These are phyloP conservation scores for Trichomonas tenax DNA, from an alignment of 208 protist genomes.

Conservation along the genomic window DNA sequence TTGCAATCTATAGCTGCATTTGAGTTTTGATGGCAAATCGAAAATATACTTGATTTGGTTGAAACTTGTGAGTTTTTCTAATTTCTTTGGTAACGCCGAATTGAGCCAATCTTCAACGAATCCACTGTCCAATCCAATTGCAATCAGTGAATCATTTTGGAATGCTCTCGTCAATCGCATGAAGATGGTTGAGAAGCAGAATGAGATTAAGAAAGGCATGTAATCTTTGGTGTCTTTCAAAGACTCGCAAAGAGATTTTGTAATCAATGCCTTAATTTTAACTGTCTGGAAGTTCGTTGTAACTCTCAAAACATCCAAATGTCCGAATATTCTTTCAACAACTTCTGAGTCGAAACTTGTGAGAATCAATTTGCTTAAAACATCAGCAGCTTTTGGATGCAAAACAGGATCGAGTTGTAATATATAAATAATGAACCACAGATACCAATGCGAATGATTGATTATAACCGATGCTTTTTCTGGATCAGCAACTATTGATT, in stretches of 20 bases:
- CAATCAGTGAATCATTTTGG: neutral
- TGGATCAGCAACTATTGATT: neutral
- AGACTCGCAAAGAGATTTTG: neutral
- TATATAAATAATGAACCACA: neutral
- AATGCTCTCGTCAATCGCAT: neutral
- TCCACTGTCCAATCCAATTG: neutral
- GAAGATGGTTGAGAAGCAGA: neutral
- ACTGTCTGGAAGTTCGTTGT: neutral
- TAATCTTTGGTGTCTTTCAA: neutral
- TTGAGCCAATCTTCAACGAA: neutral
- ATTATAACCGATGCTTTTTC: neutral
- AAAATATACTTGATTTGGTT: neutral
- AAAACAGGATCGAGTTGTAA: neutral
- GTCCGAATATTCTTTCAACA: neutral
- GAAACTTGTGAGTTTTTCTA: neutral
- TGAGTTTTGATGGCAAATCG: neutral
- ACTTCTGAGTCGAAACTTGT: neutral
- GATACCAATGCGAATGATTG: neutral
- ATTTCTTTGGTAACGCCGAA: neutral
- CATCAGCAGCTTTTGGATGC: neutral
- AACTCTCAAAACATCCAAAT: neutral
- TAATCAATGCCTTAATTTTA: neutral
- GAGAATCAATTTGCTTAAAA: neutral
- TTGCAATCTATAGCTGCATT: neutral
- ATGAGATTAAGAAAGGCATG: neutral